Percentiles rank a stretch among this genome's conserved stretches.
Evolutionary conservation across 2,329 filamentous ascomycete genomes (phyloP).

Genomic region (Beauveria caledonica): DNA sequence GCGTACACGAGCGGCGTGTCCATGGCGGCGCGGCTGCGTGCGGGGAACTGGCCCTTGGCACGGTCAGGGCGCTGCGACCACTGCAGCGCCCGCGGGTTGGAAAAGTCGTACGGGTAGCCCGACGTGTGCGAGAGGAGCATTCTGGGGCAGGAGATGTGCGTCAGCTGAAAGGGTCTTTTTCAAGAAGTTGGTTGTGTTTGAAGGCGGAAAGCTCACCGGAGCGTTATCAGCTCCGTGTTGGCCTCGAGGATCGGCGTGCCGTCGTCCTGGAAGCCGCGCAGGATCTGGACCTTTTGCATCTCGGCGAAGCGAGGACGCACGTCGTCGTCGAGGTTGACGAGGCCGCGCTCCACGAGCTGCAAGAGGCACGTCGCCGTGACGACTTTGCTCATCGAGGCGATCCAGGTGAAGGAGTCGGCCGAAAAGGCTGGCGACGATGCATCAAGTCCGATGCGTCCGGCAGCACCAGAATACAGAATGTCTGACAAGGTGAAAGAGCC

Average conservation of each 20-base stretch:
- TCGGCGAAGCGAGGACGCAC: conserved; percentile 26
- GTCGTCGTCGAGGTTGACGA: conserved; percentile 29
- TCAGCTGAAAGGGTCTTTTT: neutral
- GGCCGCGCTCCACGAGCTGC: conserved; percentile 31
- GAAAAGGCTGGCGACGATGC: conserved; percentile 22
- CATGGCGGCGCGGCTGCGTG: conserved; percentile 29
- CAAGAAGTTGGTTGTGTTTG: neutral
- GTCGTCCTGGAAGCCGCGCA: conserved; percentile 28
- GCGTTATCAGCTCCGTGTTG: conserved; percentile 29
- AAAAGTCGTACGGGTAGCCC: conserved; percentile 37
- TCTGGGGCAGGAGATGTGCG: conserved; percentile 12
- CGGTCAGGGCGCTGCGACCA: conserved; percentile 32
- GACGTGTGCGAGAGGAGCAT: conserved; percentile 41
- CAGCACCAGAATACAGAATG: conserved; percentile 27
- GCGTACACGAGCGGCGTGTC: conserved; percentile 34
- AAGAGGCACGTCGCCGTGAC: conserved; percentile 29
- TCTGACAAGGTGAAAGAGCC: conserved; percentile 15
- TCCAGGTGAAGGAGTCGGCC: conserved; percentile 26
- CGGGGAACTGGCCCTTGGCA: conserved; percentile 20
- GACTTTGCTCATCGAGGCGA: conserved; percentile 38
- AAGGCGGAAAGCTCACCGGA: conserved; percentile 20
- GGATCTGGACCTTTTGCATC: conserved; percentile 26
- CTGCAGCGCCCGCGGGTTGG: conserved; percentile 29
- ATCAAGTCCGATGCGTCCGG: conserved; percentile 28
- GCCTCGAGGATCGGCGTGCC: conserved; percentile 29